Base-by-base conservation (phyloP, 1,284 basidiomycete species). In the Microbotryomycetes sp. region DNA sequence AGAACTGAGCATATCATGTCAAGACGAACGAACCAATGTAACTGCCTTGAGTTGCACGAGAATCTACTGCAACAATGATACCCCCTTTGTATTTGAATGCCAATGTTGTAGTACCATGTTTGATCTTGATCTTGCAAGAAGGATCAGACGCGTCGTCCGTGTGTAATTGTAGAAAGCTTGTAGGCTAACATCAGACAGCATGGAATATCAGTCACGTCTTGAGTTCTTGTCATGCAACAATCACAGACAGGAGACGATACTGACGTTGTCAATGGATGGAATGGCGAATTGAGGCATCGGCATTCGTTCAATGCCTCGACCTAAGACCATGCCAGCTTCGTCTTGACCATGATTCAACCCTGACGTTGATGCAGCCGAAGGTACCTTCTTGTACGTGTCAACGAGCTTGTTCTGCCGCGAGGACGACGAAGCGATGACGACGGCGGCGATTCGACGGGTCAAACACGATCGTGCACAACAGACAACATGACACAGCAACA, bases 21-120 rank as follows among this genome's bases (percentile, higher is more conserved):
- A 31, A n/a, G 32, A 23, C 29, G 31, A 4, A 79, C 84, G 61
- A 73, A 88, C 94, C 94, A 74, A 99, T 84, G 77, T 98, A 98
- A 77, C 86, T 91, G 73, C 96, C 96, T 25, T 94, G 91, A 6
- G 94, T 98, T 42, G 96, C 96, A 76, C 96, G 81, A 49, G 94
- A 98, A 77, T 99, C 96, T 30, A 98, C 96, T 29, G 92, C 89
- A 25, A 98, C 94, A 64, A 98, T 94, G 67, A 98, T 93, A 58
- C 96, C 96, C 47, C 94, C 96, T 74, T 89, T 80, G 80, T 89
- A 99, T 74, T 92, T 83, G 83, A 99, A 99, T 9, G 96, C 96
- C 51, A 99, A 83, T 4, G 96, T 98, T 4, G 96, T 99, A 19
- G 96, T 99, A 73, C 96, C 96, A 78, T 99, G 96, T 73, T 92